phyloP scores from a whole-genome alignment of 2,329 filamentous ascomycete genomes.

The Ceratocystis huliohia region DNA sequence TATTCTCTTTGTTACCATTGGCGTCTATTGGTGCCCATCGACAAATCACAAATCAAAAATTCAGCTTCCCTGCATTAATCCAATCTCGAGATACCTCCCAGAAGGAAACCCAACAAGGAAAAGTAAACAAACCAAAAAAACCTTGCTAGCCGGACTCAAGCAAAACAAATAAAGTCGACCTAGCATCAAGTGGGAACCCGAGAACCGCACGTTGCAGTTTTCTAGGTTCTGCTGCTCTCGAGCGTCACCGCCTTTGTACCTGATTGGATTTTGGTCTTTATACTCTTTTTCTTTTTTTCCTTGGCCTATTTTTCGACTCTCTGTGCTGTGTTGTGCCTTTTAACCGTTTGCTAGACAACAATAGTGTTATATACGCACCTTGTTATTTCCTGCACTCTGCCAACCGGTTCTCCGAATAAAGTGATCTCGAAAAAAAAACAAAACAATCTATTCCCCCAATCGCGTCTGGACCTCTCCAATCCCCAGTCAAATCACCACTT shows the following conservation, averaged over 20 bases:
- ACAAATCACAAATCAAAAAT: background rate
- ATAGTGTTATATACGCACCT: slow-evolving; percentile 1
- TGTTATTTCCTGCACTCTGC: background rate
- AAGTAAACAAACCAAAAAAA: slow-evolving; percentile 11
- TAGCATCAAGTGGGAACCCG: slow-evolving; percentile 13
- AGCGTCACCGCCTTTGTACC: slow-evolving; percentile 20
- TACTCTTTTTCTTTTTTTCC: slow-evolving; percentile 13
- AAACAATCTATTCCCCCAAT: background rate
- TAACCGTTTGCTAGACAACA: background rate
- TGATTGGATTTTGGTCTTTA: slow-evolving; percentile 20
- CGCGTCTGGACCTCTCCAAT: background rate
- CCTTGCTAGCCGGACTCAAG: background rate
- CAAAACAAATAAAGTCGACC: background rate
- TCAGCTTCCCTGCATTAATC: background rate
- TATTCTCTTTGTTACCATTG: background rate
- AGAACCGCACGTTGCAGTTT: slow-evolving; percentile 8
- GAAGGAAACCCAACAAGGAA: background rate
- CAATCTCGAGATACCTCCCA: background rate
- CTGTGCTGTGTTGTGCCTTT: slow-evolving; percentile 4
- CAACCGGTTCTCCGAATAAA: background rate
- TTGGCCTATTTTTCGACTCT: background rate
- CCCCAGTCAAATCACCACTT: background rate
- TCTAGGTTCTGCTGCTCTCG: background rate
- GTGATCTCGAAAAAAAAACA: background rate
- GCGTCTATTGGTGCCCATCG: background rate